Conservation (phyloP, 2,329 filamentous ascomycete genomes). For the Botrytis hyacinthi region DNA sequence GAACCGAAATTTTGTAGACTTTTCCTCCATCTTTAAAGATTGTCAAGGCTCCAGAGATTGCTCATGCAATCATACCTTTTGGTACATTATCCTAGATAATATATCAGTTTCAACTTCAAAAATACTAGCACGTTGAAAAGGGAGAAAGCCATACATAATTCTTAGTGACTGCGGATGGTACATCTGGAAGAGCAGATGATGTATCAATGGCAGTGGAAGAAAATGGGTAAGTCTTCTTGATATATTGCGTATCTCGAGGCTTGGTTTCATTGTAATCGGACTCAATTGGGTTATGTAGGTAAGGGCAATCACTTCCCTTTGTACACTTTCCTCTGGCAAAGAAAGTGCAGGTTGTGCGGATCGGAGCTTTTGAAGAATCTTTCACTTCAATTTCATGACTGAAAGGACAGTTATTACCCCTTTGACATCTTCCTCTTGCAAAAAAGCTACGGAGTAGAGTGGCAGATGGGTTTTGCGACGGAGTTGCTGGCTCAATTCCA, state of each 20-base stretch:
- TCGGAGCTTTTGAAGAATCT: background rate
- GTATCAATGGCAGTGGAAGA: background rate
- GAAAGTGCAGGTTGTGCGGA: background rate
- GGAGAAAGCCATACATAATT: background rate
- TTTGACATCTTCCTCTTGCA: background rate
- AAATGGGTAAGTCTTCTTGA: background rate
- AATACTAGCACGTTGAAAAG: background rate
- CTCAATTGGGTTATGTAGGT: background rate
- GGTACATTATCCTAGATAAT: background rate
- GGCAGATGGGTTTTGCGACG: background rate
- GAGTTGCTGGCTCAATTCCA: background rate
- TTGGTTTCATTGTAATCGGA: background rate
- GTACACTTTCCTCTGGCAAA: background rate
- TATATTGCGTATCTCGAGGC: background rate
- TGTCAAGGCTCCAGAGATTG: constrained; percentile 28
- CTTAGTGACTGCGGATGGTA: background rate
- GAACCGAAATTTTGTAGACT: constrained; percentile 31
- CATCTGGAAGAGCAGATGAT: background rate
- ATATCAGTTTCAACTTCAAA: background rate
- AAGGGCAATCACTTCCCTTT: background rate
- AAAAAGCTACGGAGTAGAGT: background rate
- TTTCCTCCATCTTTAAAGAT: constrained; percentile 30
- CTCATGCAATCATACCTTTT: constrained; percentile 23
- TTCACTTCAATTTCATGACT: background rate
- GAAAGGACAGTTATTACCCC: background rate